Base-by-base conservation (phyloP, 2,329 filamentous ascomycete species). In the Fusarium fracticaudum region DNA sequence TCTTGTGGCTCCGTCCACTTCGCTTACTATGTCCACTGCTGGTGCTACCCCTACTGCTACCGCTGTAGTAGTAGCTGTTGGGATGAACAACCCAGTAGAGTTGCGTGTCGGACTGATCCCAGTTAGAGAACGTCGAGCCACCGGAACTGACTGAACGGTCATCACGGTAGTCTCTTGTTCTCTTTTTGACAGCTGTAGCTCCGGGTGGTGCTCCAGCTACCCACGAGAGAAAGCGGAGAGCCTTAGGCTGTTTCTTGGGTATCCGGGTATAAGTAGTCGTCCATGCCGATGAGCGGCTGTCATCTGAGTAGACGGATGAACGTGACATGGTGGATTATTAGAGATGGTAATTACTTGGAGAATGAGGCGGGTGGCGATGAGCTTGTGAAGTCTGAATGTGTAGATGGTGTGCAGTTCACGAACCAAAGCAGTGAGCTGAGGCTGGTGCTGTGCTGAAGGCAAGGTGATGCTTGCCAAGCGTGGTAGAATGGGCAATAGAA, bases 211-310 rank as follows among this genome's bases (percentile, higher is more conserved):
- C 74, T 26, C 79, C 79, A 14, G 77, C 77, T 24, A 75, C 77
- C 77, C 76, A 80, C 12, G 72, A 78, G 47, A 80, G 62, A 61
- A 80, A 80, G 4, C 76, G 64, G 4, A 80, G 68, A 33, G 74
- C 58, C 58, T 62, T 61, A 45, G 75, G 59, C 41, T 73, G 77
- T 60, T 74, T 74, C 64, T 76, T 79, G 47, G 79, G 77, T 13
- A 80, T 66, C 43, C 57, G 75, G 41, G 59, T 64, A 71, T 79
- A 76, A 26, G 73, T 71, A 51, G 70, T 73, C 26, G 75, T 76
- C 77, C 77, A 79, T 35, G 72, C 54, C 33, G 78, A 77, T 22
- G 77, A 78, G 60, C 63, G 69, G 60, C 68, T 74, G 63, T 77
- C 68, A 67, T 76, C 68, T 41, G 76, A 76, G 64, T 75, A 76